These are phyloP conservation scores for Phaeoacremonium minimum DNA, from an alignment of 2,329 filamentous ascomycete genomes.

Conservation along the genomic window DNA sequence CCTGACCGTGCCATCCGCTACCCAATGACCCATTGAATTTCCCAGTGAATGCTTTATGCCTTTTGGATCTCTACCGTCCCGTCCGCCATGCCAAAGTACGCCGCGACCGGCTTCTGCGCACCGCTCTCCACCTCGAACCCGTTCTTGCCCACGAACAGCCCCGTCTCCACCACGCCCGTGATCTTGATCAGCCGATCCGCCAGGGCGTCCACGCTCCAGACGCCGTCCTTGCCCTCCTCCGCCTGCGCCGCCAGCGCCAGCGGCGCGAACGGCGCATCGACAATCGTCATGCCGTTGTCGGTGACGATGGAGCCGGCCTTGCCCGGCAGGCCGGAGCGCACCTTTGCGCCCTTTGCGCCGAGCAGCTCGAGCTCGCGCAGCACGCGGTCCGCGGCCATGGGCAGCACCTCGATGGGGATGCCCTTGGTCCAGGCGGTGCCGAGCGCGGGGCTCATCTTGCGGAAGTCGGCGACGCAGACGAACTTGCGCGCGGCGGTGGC, in stretches of 20 bases:
- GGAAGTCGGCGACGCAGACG: conserved; percentile 81
- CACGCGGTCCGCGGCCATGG: conserved; percentile 75
- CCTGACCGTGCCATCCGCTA: too few species aligned
- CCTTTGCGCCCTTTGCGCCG: conserved; percentile 65
- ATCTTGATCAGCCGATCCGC: conserved; percentile 73
- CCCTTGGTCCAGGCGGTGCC: conserved; percentile 71
- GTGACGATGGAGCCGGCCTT: conserved; percentile 80
- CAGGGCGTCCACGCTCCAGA: conserved; percentile 77
- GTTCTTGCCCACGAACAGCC: conserved; percentile 80
- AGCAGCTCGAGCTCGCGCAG: conserved; percentile 67
- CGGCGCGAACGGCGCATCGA: conserved; percentile 83
- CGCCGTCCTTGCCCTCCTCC: conserved; percentile 55
- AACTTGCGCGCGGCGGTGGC: conserved; percentile 81
- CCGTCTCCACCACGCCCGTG: conserved; percentile 85
- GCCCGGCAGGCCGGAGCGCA: conserved; percentile 68
- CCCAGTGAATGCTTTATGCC: conserved; percentile 1
- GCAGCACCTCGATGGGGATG: conserved; percentile 91
- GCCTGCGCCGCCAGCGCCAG: conserved; percentile 60
- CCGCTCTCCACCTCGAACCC: conserved; percentile 67
- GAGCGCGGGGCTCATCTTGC: conserved; percentile 78
- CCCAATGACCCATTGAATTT: too few species aligned
- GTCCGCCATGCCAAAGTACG: conserved; percentile 90
- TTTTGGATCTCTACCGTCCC: conserved; percentile 55
- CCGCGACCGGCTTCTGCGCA: conserved; percentile 86
- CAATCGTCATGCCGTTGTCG: conserved; percentile 83